phyloP scores from a whole-genome alignment of 768 basidiomycete species.

The Cantharellus anzutake region DNA sequence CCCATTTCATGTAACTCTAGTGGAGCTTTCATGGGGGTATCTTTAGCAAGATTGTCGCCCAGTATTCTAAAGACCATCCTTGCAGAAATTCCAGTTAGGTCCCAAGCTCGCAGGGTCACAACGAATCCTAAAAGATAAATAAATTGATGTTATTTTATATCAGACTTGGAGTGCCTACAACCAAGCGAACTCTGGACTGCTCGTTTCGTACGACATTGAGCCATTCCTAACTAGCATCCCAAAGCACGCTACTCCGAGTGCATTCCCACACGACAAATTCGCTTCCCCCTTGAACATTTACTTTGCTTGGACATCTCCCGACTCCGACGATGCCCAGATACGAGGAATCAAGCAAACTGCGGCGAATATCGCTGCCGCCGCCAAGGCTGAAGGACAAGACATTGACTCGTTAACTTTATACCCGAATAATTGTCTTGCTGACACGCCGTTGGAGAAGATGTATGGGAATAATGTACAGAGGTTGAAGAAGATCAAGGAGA shows the following conservation, averaged over 20 bases:
- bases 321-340: neutral
- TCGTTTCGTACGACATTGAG: neutral
- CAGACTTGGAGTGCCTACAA: no score
- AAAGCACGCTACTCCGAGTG: neutral
- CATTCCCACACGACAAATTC: neutral
- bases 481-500: neutral
- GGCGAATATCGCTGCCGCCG: constrained; percentile 20
- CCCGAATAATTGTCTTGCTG: constrained; percentile 9
- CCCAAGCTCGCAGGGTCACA: neutral
- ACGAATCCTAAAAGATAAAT: neutral
- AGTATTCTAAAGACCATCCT: neutral
- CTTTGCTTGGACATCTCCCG: neutral
- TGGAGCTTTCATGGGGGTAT: neutral
- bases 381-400: constrained; percentile 14
- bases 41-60: neutral
- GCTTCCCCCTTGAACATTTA: neutral
- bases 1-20: neutral
- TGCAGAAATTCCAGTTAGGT: no score
- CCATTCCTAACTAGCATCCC: neutral
- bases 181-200: neutral
- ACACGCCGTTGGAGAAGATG: constrained; percentile 6
- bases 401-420: constrained; percentile 1
- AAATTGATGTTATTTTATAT: neutral
- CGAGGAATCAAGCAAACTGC: neutral
- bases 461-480: constrained; percentile 10